These are phyloP conservation scores for Vicia villosa DNA, from an alignment of 306 rosid species.

Conservation along the genomic window DNA sequence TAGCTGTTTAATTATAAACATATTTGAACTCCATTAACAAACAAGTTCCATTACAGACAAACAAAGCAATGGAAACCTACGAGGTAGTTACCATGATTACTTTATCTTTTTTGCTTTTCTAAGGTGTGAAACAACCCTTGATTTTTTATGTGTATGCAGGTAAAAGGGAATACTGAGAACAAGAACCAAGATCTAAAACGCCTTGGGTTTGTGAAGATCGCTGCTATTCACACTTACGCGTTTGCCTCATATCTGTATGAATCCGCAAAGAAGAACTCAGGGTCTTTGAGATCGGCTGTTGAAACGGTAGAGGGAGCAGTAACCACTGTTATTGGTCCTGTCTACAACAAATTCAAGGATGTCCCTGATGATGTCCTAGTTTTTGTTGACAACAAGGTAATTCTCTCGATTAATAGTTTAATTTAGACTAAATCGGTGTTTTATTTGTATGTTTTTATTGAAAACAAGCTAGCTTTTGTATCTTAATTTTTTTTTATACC, in stretches of 20 bases:
- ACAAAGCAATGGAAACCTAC: slow-evolving; percentile 43
- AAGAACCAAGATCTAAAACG: slow-evolving; percentile 56
- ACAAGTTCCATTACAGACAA: neutral
- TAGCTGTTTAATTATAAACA: slow-evolving; percentile 1
- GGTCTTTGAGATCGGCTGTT: slow-evolving; percentile 68
- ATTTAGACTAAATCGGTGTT: neutral
- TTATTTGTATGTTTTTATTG: neutral
- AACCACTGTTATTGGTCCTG: slow-evolving; percentile 62
- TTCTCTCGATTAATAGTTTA: neutral
- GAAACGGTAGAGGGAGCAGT: slow-evolving; percentile 61
- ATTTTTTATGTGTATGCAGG: slow-evolving; percentile 41
- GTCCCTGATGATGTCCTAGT: slow-evolving; percentile 63
- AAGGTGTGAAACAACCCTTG: no score
- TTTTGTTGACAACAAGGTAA: slow-evolving; percentile 71
- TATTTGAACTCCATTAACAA: neutral
- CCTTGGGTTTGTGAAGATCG: slow-evolving; percentile 61
- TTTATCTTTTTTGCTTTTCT: neutral
- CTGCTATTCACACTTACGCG: slow-evolving; percentile 51
- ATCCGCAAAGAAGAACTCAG: slow-evolving; percentile 70
- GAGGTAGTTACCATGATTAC: slow-evolving; percentile 37
- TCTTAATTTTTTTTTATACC: no score
- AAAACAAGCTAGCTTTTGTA: no score
- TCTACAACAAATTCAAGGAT: slow-evolving; percentile 54
- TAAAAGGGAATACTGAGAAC: slow-evolving; percentile 41
- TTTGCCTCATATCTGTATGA: slow-evolving; percentile 59